Conservation (phyloP, 176 grass and related monocot species). For the Alloteropsis semialata region DNA sequence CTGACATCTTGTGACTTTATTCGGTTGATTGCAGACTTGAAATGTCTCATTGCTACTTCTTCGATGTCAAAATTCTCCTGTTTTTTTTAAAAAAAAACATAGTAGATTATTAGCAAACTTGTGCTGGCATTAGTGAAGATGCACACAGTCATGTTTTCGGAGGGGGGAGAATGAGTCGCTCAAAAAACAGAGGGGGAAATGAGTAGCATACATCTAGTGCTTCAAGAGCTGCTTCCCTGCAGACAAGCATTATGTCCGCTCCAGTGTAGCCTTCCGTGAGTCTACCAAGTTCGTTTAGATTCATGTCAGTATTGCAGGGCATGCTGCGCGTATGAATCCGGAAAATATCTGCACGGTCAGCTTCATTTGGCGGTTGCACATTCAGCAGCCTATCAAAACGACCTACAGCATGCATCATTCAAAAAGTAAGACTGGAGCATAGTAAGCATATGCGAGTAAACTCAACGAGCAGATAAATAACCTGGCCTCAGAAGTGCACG, state of each 20-base stretch:
- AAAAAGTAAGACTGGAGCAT: conserved; percentile 22
- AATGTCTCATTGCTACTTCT: too few species aligned
- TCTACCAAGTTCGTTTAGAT: conserved; percentile 65
- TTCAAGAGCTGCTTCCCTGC: conserved; percentile 83
- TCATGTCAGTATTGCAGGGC: conserved; percentile 57
- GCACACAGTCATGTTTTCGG: too few species aligned
- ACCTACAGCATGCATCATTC: conserved; percentile 42
- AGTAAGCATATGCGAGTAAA: too few species aligned
- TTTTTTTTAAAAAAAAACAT: too few species aligned
- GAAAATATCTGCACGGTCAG: conserved; percentile 78
- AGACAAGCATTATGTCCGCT: conserved; percentile 79
- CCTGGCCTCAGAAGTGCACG: conserved; percentile 85
- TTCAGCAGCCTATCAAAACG: conserved; percentile 87
- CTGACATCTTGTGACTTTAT: too few species aligned
- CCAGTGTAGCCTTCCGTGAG: conserved; percentile 91
- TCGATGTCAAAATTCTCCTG: too few species aligned
- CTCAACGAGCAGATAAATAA: conserved; percentile 8
- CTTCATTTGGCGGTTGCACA: conserved; percentile 80
- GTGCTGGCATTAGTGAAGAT: too few species aligned
- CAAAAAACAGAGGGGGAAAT: too few species aligned
- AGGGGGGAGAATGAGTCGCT: too few species aligned
- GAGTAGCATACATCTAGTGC: conserved; percentile 72
- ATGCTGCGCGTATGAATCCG: conserved; percentile 62
- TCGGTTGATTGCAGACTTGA: too few species aligned
- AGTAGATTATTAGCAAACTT: too few species aligned